Conservation (phyloP, 352 stramenopile species). For the Aphanomyces astaci region DNA sequence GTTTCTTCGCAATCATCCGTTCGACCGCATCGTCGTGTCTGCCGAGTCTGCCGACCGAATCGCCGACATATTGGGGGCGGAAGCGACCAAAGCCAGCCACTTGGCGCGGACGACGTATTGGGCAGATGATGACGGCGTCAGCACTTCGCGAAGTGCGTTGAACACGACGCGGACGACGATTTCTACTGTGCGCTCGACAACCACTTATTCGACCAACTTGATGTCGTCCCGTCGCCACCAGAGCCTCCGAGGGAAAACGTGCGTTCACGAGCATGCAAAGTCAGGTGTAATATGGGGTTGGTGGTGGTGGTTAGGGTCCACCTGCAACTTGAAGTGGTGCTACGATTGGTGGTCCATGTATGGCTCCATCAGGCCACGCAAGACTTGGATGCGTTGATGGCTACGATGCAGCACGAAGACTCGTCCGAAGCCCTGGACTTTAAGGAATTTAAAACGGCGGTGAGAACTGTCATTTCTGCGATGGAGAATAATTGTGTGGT, state of each 20-base stretch:
- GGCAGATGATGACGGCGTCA: neutral
- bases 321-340: constrained; percentile 2
- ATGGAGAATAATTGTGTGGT: too few relatives aligned
- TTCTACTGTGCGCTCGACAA: neutral
- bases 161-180: neutral
- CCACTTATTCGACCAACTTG: neutral
- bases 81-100: neutral
- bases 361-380: constrained; percentile 13
- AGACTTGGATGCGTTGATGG: constrained; percentile 11
- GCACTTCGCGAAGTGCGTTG: neutral
- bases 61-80: neutral
- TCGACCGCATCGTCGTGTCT: constrained; percentile 6
- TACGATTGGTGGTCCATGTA: constrained; percentile 3
- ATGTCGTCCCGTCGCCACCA: neutral
- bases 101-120: neutral
- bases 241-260: neutral
- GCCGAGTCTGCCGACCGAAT: neutral
- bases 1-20: neutral
- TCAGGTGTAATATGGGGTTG: too few relatives aligned
- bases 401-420: neutral
- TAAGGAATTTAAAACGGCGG: constrained; percentile 8
- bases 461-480: neutral
- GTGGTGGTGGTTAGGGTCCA: neutral
- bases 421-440: constrained; percentile 6
- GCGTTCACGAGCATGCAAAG: neutral